Evolutionary conservation across 371 early-diverging fungal genomes (phyloP).

Genomic region (Rhizomucor pusillus): DNA sequence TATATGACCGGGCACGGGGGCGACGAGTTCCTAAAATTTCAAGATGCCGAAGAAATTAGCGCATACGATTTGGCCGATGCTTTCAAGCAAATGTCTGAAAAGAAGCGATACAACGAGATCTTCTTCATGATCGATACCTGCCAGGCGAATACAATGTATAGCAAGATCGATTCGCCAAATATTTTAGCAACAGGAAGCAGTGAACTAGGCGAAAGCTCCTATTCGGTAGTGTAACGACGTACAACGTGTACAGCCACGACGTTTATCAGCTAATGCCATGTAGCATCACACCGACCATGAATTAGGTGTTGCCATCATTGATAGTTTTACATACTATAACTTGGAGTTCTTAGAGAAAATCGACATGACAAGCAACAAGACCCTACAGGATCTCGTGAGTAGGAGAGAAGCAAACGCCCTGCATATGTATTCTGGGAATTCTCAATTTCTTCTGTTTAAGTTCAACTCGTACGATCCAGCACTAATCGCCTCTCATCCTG

Average conservation of each 20-base stretch:
- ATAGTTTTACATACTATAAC: conserved; percentile 93
- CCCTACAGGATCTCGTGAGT: conserved; percentile 71
- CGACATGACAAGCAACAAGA: conserved; percentile 71
- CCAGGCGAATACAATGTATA: conserved; percentile 95
- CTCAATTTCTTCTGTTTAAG: conserved; percentile 24
- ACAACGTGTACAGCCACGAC: neutral
- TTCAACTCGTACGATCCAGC: conserved; percentile 75
- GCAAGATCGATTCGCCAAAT: conserved; percentile 88
- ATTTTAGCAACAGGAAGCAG: conserved; percentile 90
- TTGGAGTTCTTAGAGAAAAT: conserved; percentile 87
- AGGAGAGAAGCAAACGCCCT: neutral
- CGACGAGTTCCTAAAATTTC: conserved; percentile 96
- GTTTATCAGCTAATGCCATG: neutral
- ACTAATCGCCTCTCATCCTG: conserved; percentile 79
- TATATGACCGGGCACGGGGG: conserved; percentile 99
- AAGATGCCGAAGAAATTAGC: conserved; percentile 95
- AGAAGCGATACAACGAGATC: conserved; percentile 92
- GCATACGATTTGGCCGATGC: conserved; percentile 93
- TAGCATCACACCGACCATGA: conserved; percentile 87
- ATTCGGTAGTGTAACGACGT: conserved; percentile 64
- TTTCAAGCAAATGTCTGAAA: conserved; percentile 95
- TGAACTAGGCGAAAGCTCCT: conserved; percentile 84
- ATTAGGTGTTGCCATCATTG: conserved; percentile 95
- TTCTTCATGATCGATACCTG: conserved; percentile 97
- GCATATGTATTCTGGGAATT: neutral